phyloP scores from a whole-genome alignment of 176 grass and related monocot species.

The Carex scoparia region DNA sequence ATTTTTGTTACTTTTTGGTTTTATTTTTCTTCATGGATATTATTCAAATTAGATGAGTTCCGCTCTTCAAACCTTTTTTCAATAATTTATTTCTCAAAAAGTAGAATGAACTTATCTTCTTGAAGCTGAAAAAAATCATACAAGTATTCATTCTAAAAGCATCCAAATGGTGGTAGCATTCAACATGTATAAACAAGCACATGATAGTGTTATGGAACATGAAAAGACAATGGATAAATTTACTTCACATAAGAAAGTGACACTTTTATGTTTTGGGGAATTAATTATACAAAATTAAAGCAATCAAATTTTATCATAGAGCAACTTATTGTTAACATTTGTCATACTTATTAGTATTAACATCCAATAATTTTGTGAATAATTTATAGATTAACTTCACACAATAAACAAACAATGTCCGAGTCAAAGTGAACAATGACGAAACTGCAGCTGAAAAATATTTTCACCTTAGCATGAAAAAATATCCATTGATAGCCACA shows the following conservation, averaged over 20 bases:
- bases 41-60: constrained; percentile 21
- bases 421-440: neutral
- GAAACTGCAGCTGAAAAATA: neutral
- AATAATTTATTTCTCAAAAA: neutral
- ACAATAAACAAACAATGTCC: neutral
- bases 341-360: neutral
- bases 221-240: constrained; percentile 5
- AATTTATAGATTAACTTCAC: neutral
- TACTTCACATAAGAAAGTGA: neutral
- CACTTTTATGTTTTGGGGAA: neutral
- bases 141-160: constrained; percentile 7
- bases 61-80: neutral
- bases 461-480: neutral
- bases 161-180: neutral
- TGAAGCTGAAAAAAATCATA: neutral
- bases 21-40: constrained; percentile 29
- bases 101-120: neutral
- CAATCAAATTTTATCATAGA: neutral
- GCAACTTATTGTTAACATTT: neutral
- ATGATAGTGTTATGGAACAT: neutral
- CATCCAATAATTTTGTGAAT: neutral
- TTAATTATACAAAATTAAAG: neutral
- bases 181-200: neutral
- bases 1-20: constrained; percentile 31
- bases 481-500: neutral